These are phyloP conservation scores for Hordeum vulgare DNA, from an alignment of 176 grass and related monocot species.

Conservation along the genomic window DNA sequence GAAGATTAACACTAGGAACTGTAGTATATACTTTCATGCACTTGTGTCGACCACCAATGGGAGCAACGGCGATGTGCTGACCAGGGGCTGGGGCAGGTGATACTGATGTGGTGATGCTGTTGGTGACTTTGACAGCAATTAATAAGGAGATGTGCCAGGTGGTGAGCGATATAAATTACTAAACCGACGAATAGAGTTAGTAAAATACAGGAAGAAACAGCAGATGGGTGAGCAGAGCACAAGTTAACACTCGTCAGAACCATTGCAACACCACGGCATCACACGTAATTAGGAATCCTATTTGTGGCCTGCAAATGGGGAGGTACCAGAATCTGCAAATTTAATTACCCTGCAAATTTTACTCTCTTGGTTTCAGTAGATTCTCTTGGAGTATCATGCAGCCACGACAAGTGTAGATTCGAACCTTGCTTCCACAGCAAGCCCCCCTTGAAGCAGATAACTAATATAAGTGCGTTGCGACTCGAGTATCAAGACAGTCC, in stretches of 20 bases:
- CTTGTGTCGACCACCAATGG: background rate
- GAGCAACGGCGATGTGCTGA: background rate
- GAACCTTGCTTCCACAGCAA: background rate
- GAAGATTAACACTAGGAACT: background rate
- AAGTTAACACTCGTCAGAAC: background rate
- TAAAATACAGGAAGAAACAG: background rate
- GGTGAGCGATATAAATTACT: background rate
- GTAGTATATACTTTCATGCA: background rate
- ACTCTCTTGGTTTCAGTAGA: background rate
- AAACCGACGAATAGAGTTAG: background rate
- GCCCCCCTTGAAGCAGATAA: background rate
- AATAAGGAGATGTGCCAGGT: background rate
- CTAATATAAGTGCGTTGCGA: background rate
- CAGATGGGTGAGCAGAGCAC: background rate
- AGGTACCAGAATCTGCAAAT: background rate
- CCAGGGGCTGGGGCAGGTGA: background rate
- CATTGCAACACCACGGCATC: background rate
- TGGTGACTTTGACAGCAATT: background rate
- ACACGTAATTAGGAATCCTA: background rate
- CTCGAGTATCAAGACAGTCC: background rate
- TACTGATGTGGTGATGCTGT: background rate
- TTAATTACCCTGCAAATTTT: background rate
- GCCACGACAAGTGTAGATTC: background rate
- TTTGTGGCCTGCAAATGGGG: background rate
- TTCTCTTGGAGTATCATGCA: background rate